Evolutionary conservation across 2,329 filamentous ascomycete species (phyloP).

Genomic region (Exophiala spinifera): DNA sequence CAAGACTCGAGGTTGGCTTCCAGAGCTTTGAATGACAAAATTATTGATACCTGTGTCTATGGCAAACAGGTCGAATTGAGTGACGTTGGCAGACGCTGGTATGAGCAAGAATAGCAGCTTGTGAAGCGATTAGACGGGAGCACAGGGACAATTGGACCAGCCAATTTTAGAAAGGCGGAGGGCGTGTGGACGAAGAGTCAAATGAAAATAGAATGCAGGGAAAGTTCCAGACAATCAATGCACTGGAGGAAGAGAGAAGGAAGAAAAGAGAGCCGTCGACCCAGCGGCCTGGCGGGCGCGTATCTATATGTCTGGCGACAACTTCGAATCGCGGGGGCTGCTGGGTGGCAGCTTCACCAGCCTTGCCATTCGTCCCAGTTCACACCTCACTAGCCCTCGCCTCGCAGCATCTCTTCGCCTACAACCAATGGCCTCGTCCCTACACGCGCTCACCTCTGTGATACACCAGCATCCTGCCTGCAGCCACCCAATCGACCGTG

Average conservation of each 20-base stretch:
- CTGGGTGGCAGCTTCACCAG: neutral
- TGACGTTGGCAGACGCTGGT: conserved; percentile 1
- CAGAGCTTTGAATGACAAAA: conserved; percentile 30
- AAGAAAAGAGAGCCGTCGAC: conserved; percentile 16
- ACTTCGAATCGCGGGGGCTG: neutral
- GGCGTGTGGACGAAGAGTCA: conserved; percentile 21
- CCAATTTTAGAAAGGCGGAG: conserved; percentile 34
- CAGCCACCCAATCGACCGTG: conserved; percentile 8
- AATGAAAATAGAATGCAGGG: conserved; percentile 35
- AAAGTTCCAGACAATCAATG: conserved; percentile 36
- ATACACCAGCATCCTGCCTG: conserved; percentile 9
- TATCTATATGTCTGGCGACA: conserved; percentile 20
- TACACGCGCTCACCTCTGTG: conserved; percentile 21
- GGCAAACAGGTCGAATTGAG: neutral
- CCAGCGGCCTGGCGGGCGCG: conserved; percentile 16
- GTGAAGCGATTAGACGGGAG: conserved; percentile 16
- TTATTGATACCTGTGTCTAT: conserved; percentile 23
- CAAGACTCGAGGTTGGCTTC: neutral
- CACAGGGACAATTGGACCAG: conserved; percentile 39
- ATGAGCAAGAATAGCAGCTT: conserved; percentile 29
- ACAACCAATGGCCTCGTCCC: conserved; percentile 12
- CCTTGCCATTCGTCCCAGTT: conserved; percentile 12
- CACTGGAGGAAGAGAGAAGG: conserved; percentile 19
- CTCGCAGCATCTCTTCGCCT: neutral
- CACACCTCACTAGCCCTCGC: neutral